phyloP scores from a whole-genome alignment of 495 filamentous ascomycete genomes.

The Saxispiralis lemnorum region DNA sequence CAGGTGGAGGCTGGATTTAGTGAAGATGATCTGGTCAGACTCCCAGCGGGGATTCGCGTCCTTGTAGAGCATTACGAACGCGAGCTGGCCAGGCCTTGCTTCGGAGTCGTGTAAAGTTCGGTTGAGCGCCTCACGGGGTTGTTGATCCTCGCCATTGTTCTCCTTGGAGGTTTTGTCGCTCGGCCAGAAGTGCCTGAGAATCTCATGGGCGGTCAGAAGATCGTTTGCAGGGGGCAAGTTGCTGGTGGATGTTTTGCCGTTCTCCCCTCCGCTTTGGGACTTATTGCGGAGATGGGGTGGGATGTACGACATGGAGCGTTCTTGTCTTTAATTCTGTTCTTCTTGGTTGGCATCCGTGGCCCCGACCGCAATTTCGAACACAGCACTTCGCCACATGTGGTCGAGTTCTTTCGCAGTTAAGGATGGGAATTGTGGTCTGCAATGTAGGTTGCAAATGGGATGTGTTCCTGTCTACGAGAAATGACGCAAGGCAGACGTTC shows the following conservation, averaged over 20 bases:
- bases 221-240: neutral
- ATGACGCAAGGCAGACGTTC: too few species aligned
- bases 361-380: too few species aligned
- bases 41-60: conserved; percentile 13
- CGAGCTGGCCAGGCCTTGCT: conserved; percentile 7
- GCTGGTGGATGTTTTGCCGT: neutral
- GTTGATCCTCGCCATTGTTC: neutral
- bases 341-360: too few species aligned
- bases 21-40: conserved; percentile 9
- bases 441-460: too few species aligned
- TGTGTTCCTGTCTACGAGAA: too few species aligned
- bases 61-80: conserved; percentile 9
- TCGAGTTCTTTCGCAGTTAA: too few species aligned
- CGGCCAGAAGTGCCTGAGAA: conserved; percentile 9
- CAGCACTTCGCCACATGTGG: too few species aligned
- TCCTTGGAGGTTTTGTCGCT: neutral
- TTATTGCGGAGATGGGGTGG: conserved; percentile 8
- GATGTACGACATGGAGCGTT: conserved; percentile 3
- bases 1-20: conserved; percentile 10
- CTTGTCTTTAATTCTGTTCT: too few species aligned
- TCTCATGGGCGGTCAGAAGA: conserved; percentile 1
- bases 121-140: neutral
- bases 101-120: conserved; percentile 12
- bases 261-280: neutral
- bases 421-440: too few species aligned